These are phyloP conservation scores for Sicyos baderoa DNA, from an alignment of 306 rosid species.

Conservation along the genomic window DNA sequence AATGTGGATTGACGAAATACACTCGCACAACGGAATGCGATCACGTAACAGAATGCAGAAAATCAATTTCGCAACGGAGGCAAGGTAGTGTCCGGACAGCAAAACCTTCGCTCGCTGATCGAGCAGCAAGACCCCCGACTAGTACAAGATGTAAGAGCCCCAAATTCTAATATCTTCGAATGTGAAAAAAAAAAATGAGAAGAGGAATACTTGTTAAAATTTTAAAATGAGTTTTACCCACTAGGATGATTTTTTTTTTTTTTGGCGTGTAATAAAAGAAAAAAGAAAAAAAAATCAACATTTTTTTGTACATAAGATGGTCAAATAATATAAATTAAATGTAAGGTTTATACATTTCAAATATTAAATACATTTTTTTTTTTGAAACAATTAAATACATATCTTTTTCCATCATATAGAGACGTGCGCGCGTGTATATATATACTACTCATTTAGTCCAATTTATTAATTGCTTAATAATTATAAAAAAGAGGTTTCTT, in stretches of 20 bases:
- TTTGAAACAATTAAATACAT: background rate
- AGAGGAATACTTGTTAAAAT: too few species aligned
- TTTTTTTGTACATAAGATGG: background rate
- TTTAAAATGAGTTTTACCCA: background rate
- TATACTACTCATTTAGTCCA: background rate
- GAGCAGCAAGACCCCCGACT: too few species aligned
- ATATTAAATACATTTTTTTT: background rate
- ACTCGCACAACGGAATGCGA: too few species aligned
- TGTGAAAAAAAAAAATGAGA: too few species aligned
- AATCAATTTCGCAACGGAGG: too few species aligned
- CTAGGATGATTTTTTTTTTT: background rate
- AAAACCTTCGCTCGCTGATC: too few species aligned
- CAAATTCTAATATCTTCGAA: too few species aligned
- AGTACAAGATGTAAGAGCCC: too few species aligned
- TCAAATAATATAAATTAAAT: conserved; percentile 11
- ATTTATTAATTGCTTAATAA: conserved; percentile 2
- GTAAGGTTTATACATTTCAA: background rate
- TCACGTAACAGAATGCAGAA: too few species aligned
- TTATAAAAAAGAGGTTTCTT: background rate
- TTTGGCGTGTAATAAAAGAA: background rate
- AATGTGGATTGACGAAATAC: too few species aligned
- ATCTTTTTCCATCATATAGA: background rate
- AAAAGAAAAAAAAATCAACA: background rate
- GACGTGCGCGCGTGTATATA: background rate
- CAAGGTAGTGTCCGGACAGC: too few species aligned